These are phyloP conservation scores for Rhodotorula sp. DNA, from an alignment of 1,284 basidiomycete species.

Conservation along the genomic window DNA sequence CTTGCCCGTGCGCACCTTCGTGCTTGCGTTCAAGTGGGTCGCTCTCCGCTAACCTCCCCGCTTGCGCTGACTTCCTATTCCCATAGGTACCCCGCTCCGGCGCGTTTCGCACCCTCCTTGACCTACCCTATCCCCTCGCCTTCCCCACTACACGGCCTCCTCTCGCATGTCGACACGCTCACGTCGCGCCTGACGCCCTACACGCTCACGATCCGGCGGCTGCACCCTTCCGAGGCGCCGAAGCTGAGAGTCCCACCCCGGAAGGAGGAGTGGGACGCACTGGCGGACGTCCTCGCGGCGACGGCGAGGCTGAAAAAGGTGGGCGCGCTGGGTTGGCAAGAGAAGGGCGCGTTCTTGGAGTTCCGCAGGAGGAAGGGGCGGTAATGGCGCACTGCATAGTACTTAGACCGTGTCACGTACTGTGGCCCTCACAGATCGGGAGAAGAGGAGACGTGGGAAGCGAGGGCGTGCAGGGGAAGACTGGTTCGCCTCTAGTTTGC, in stretches of 20 bases:
- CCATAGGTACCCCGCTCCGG: conserved; percentile 32
- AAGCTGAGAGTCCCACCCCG: not conserved
- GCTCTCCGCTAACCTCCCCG: not conserved
- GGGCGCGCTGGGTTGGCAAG: conserved; percentile 27
- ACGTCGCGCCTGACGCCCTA: conserved; percentile 18
- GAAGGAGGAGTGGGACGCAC: conserved; percentile 23
- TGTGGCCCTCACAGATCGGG: too few relatives aligned
- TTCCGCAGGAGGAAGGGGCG: conserved; percentile 14
- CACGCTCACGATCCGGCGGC: conserved; percentile 23
- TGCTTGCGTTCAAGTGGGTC: conserved; percentile 37
- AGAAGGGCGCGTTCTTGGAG: conserved; percentile 34
- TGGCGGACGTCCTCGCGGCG: conserved; percentile 24
- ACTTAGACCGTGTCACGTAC: too few relatives aligned
- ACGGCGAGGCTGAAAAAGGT: conserved; percentile 27
- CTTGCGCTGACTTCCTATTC: too few relatives aligned
- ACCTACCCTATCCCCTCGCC: conserved; percentile 36
- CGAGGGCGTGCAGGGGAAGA: not conserved
- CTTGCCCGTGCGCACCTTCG: conserved; percentile 12
- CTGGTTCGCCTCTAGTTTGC: too few relatives aligned
- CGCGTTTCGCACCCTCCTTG: conserved; percentile 28
- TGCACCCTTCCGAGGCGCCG: conserved; percentile 21
- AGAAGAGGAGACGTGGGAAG: not conserved
- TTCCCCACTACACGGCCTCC: not conserved
- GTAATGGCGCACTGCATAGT: not conserved
- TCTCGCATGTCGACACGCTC: conserved; percentile 28